Evolutionary conservation across 306 rosid species (phyloP).

Genomic region (Astragalus membranaceus): DNA sequence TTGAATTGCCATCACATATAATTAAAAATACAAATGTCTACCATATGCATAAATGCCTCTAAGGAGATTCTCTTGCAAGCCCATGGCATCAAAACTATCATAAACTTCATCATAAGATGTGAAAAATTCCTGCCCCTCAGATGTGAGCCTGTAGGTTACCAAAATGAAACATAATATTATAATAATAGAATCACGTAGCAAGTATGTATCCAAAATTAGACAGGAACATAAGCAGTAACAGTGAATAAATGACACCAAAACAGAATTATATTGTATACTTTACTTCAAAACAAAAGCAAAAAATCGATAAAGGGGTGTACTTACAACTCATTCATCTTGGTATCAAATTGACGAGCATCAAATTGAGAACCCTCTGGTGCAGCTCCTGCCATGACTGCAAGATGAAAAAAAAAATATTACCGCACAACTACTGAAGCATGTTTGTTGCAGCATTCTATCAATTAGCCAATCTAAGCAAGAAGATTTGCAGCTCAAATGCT

Average conservation of each 20-base stretch:
- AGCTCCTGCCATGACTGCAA: conserved; percentile 65
- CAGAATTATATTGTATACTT: neutral
- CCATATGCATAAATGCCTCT: conserved; percentile 85
- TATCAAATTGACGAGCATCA: conserved; percentile 60
- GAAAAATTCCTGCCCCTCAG: conserved; percentile 69
- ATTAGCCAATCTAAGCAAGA: neutral
- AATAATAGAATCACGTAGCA: neutral
- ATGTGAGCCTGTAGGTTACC: conserved; percentile 42
- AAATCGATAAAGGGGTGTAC: neutral
- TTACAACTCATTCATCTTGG: conserved; percentile 65
- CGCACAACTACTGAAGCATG: neutral
- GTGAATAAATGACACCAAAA: neutral
- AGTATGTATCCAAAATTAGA: neutral
- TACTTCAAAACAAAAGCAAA: neutral
- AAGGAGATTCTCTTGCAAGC: conserved; percentile 75
- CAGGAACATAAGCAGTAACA: neutral
- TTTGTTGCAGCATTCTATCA: neutral
- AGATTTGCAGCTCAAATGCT: neutral
- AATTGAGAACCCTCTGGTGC: conserved; percentile 66
- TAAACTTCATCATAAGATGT: conserved; percentile 67
- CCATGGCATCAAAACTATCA: conserved; percentile 75
- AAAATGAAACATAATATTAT: neutral
- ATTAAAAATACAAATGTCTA: neutral
- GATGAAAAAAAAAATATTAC: neutral
- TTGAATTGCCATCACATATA: neutral